These are phyloP conservation scores for Tuber melanosporum DNA, from an alignment of 495 filamentous ascomycete species.

Conservation along the genomic window DNA sequence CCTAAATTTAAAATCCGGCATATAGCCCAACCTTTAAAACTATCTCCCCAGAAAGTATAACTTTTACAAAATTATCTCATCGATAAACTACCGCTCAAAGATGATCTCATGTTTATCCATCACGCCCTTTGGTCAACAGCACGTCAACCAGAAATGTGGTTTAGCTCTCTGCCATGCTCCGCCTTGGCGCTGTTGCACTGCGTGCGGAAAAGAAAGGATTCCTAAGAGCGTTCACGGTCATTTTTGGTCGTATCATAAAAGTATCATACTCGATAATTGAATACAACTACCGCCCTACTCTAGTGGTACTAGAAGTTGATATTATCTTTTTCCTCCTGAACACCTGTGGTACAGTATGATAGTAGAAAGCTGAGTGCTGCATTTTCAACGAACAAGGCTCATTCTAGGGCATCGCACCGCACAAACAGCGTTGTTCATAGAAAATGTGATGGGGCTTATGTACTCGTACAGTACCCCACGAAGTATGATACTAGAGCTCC, in stretches of 20 bases:
- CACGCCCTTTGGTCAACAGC: neutral
- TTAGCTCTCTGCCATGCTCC: neutral
- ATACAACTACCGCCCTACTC: neutral
- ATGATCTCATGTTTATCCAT: neutral
- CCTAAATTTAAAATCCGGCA: neutral
- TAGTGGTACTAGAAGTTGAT: neutral
- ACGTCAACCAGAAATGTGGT: neutral
- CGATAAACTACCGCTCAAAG: neutral
- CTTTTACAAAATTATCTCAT: neutral
- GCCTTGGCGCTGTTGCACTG: neutral
- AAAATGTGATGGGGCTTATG: neutral
- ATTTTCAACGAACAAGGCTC: neutral
- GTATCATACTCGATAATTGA: neutral
- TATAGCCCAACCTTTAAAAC: neutral
- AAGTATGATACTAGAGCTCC: neutral
- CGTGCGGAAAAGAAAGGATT: no score
- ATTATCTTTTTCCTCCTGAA: neutral
- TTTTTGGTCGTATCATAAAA: neutral
- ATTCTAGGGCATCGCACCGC: neutral
- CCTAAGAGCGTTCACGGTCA: neutral
- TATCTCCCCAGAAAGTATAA: neutral
- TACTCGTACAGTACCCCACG: no score
- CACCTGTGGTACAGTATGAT: neutral
- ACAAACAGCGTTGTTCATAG: no score
- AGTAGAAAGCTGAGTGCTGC: neutral